Base-by-base conservation (phyloP, 352 stramenopile species). In the Globisporangium orthogonon region DNA sequence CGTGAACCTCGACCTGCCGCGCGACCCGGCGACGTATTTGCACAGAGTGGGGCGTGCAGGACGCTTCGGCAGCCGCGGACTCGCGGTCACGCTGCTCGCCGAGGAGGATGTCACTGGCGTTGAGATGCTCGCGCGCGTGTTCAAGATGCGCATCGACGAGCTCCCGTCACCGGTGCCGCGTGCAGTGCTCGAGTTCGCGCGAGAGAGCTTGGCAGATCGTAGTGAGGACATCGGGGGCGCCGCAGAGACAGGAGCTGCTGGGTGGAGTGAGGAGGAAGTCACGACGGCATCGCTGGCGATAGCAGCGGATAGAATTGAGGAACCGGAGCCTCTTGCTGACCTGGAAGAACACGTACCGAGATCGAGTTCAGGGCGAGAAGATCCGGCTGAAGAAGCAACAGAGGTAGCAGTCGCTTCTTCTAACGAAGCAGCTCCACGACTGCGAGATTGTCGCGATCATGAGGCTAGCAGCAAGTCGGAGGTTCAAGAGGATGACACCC, bases 21-120 rank as follows among this genome's bases (percentile, higher is more conserved):
- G 71, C 14, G 83, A 92, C 35, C 80, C 80, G 18, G 80, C 78
- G 39, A 92, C 83, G 52, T 91, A 92, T 58, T 67, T 92, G 49
- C 83, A 92, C 56, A 78, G 83, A 30, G 78, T 92, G 39, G 83
- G 83, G 33, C 76, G 83, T 33, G 86, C 76, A 4, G 83, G 83
- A 2, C 80, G 83, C 48, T 92, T 91, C 63, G 83, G 83, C 29
- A 78, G 76, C 53, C 83, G 83, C 62, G 83, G 79, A 17, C 72
- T 92, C 29, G 82, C 79, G 54, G 78, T 90, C 58, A 90, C 82
- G 41, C 58, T 92, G 13, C 62, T 92, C 1, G 67, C 63, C 1
- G 56, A 50, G 4, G 61, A 62, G 43, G 76, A 90, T 50, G 69
- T 92, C 7, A 56, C 72, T 43, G 74, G 70, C 7, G 71, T 92